These are phyloP conservation scores for Corinectria fuckeliana DNA, from an alignment of 2,329 filamentous ascomycete species.

Conservation along the genomic window DNA sequence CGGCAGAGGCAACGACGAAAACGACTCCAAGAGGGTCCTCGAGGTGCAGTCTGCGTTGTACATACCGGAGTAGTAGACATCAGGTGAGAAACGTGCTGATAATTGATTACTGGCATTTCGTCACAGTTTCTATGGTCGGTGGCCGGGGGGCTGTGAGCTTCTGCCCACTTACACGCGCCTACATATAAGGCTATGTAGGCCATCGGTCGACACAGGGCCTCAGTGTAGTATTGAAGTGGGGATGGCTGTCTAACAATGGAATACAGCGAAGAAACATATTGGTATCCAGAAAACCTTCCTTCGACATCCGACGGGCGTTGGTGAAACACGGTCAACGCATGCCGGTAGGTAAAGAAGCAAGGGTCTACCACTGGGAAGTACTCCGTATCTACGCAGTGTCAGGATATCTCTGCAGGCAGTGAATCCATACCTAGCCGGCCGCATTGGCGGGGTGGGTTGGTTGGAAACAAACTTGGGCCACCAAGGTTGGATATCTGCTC, in stretches of 20 bases:
- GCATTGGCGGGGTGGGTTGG: conserved; percentile 25
- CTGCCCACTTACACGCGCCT: conserved; percentile 1
- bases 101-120: neutral
- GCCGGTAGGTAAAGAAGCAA: conserved; percentile 9
- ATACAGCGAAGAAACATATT: conserved; percentile 2
- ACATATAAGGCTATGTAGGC: conserved; percentile 11
- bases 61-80: conserved; percentile 15
- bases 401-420: conserved; percentile 31
- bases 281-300: conserved; percentile 14
- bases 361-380: conserved; percentile 8
- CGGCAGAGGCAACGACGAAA: neutral
- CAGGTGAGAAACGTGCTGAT: conserved; percentile 10
- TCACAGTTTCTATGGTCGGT: neutral
- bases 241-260: conserved; percentile 6
- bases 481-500: conserved; percentile 26
- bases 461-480: conserved; percentile 23
- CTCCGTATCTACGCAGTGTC: no score
- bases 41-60: conserved; percentile 7
- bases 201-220: conserved; percentile 11
- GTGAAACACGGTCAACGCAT: conserved; percentile 35
- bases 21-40: no score
- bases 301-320: conserved; percentile 21
- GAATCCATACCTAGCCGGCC: conserved; percentile 23
- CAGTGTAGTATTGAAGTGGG: conserved; percentile 8
- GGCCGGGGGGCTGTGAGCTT: neutral